phyloP scores from a whole-genome alignment of 116 monocot species.

The Trichopus zeylanicus region DNA sequence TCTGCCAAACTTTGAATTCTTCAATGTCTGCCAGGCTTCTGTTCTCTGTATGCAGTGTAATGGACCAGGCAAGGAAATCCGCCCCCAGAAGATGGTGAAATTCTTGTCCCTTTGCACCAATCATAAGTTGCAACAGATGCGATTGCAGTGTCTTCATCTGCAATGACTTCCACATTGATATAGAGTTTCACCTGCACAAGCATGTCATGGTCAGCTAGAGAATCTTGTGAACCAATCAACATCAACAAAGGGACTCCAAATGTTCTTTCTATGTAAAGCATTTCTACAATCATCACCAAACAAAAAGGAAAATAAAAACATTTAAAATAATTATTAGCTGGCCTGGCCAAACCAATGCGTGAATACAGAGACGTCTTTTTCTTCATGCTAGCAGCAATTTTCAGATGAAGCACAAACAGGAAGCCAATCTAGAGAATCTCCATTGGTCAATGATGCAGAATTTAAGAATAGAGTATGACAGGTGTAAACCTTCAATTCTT shows the following conservation, averaged over 20 bases:
- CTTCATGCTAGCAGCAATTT: too few species aligned
- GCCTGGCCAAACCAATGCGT: too few species aligned
- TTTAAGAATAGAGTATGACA: too few species aligned
- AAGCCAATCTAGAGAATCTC: too few species aligned
- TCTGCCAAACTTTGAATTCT: background rate
- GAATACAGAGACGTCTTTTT: too few species aligned
- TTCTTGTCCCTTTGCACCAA: background rate
- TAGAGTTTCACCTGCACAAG: constrained; percentile 1
- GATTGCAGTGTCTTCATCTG: background rate
- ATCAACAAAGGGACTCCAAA: background rate
- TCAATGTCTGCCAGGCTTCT: background rate
- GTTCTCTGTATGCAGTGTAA: background rate
- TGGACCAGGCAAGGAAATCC: background rate
- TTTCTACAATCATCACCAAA: too few species aligned
- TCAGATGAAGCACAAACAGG: too few species aligned
- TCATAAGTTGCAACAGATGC: background rate
- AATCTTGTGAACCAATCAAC: background rate
- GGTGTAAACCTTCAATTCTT: too few species aligned
- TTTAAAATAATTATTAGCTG: too few species aligned
- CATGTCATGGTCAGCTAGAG: background rate
- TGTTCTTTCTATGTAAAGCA: background rate
- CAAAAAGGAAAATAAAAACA: too few species aligned
- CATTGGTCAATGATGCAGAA: too few species aligned
- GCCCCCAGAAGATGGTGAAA: background rate
- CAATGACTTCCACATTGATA: background rate